Base-by-base conservation (phyloP, 257 asterid species). In the Thymus quinquecostatus region DNA sequence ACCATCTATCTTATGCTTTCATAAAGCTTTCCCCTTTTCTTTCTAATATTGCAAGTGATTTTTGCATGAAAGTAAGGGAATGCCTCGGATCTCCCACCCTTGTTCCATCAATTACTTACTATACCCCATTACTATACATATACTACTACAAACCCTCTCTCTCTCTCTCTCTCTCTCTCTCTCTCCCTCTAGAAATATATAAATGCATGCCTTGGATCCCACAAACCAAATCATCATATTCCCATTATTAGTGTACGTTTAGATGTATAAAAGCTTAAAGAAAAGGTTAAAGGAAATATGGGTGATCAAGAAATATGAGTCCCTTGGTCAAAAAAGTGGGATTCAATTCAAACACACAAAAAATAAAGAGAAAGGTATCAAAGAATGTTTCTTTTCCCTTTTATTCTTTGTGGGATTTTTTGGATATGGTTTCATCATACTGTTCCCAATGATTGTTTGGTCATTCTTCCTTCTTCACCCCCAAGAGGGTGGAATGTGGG, bases 1-100 rank as follows among this genome's bases (percentile, higher is more conserved):
- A 81, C 86, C 62, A 80, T 81, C 92, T 78, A 80, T 81, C 93
- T 78, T 73, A 72, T 75, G 66, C 75, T 55, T 73, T 64, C 77
- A 79, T 73, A 80, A 65, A 82, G 85, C 78, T 38, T 68, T 82
- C 72, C 70, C 49, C 71, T 75, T 78, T 82, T 74, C 75, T 84
- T 80, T 70, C 63, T 54, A 2, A 6, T 38, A 61, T 77, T 64
- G 69, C 77, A 77, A 78, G 80, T 83, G 81, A 84, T 80, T 79
- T 79, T 80, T 86, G 91, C 95, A 88, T 86, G 88, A 86, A 90
- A 90, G 92, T 86, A 88, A 88, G 95, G 88, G 86, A 9, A 77
- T 78, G 78, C 79, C 90, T 86, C 72, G 96, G 96, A 89, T 87
- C 96, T 87, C 85, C 54, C 78, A 80, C 86, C 54, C 57, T 69